Base-by-base conservation (phyloP, 1,284 basidiomycete species). In the Cutaneotrichosporon sp. region DNA sequence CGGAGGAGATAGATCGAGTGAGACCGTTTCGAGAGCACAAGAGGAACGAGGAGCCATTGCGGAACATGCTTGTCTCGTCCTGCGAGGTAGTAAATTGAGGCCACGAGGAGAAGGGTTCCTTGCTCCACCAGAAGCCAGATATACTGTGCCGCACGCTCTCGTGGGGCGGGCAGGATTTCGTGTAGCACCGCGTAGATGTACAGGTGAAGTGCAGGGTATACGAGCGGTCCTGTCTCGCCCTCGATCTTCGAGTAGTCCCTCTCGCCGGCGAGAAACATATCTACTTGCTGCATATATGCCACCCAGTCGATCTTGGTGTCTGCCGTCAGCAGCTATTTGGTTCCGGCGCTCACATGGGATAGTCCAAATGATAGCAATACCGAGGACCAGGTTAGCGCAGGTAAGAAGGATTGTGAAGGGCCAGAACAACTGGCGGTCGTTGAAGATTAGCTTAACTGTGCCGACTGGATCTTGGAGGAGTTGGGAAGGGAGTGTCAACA, bases 241-340 rank as follows among this genome's bases (percentile, higher is more conserved):
- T 81, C 79, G 54, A 99, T 86, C 52, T 80, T 76, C n/a, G 82
- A 78, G 70, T 98, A 99, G 70, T 93, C 83, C 25, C 86, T 79
- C 73, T 96, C 86, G 33, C 94, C 94, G 41, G 83, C 80, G 41
- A 87, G 66, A 73, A 88, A 93, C 44, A 88, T 72, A 49, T 85
- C 80, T 2, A 88, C 82, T 58, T 98, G 96, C 54, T 86, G 79
- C 65, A 73, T 70, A 55, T 75, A 75, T 20, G 73, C 73, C 10
- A 62, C 59, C 62, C 67, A 98, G 76, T 99, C 96, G 66, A 99
- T 99, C 75, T 99, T 94, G n/a, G 96, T 98, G 76, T 93, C 91
- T 94, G 75, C 16, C 5, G 39, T 50, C 38, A 57, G 47, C 24
- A 5, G 9, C 4, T 2, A 16, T 3, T 5, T 16, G 22, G 22